Base-by-base conservation (phyloP, 1,284 basidiomycete species). In the Lignosus rhinocerotis region DNA sequence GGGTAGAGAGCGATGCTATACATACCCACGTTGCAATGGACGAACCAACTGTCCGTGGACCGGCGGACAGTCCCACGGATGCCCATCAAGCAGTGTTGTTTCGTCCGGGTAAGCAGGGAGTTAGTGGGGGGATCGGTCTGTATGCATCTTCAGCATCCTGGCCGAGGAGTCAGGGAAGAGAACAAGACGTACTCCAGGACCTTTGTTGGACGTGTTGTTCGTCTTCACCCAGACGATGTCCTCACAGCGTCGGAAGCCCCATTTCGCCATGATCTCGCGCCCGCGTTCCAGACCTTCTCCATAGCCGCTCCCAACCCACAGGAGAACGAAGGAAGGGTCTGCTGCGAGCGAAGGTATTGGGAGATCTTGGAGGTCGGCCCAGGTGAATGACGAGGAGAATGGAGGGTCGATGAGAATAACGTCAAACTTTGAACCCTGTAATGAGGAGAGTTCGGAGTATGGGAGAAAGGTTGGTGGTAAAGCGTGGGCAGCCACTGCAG, bases 11-110 rank as follows among this genome's bases (percentile, higher is more conserved):
- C 33, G 21, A 36, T 36, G 47, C 14, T 9, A 41, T 17, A 78
- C 85, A 34, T 67, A 91, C 89, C 92, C 63, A 99, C 90, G 73
- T 99, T 99, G 73, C 96, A 98, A 73, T 99, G 96, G 0, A 98
- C 96, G 72, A 98, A 96, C 86, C 93, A 91, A 58, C 86, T 88
- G 72, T 99, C 96, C 1, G 91, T 94, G 19, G 93, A 95, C 30
- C 96, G 82, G 16, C 96, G 86, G 2, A 99, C 96, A 0, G 96
- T 99, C 1, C 96, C 96, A 36, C 93, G 86, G 66, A 99, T 99
- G n/a, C 97, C 97, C 85, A 99, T 98, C 45, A 98, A 78, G 75
- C 96, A 98, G 70, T 99, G 96, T 69, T 98, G 93, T 70, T 96
- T 95, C 51, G 94, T 95, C 38, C 92, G 83, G 8, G 90, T 93